Evolutionary conservation across 2,329 filamentous ascomycete species (phyloP).

Genomic region (Microsporum canis): DNA sequence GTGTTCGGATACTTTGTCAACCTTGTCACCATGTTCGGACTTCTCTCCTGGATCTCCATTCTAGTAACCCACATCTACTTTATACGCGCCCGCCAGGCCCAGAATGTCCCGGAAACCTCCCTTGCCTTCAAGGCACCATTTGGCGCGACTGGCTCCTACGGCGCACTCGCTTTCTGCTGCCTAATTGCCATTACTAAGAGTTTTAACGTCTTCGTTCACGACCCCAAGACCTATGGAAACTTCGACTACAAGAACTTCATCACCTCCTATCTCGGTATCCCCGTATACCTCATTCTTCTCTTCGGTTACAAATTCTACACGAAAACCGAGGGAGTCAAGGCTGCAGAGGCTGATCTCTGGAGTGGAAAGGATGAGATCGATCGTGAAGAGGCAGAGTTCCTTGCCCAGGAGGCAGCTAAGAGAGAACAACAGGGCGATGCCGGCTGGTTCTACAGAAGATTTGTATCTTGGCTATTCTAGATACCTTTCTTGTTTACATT

Average conservation of each 20-base stretch:
- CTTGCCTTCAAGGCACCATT: constrained; percentile 35
- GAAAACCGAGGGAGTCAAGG: constrained; percentile 14
- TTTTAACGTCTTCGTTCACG: constrained; percentile 54
- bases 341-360: constrained; percentile 18
- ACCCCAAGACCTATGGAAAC: constrained; percentile 44
- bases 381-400: constrained; percentile 56
- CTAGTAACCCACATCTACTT: constrained; percentile 39
- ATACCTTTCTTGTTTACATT: constrained; percentile 1
- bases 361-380: constrained; percentile 20
- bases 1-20: constrained; percentile 40
- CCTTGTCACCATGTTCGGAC: constrained; percentile 33
- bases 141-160: constrained; percentile 48
- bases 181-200: constrained; percentile 70
- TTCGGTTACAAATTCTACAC: constrained; percentile 20
- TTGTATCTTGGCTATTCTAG: constrained; percentile 52
- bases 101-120: constrained; percentile 26
- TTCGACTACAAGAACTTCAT: constrained; percentile 38
- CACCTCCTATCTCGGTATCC: constrained; percentile 36
- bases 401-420: constrained; percentile 64
- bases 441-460: constrained; percentile 47
- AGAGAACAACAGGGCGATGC: constrained; percentile 41
- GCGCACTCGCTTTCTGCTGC: constrained; percentile 49
- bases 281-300: constrained; percentile 32
- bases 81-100: constrained; percentile 30
- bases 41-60: constrained; percentile 39